Evolutionary conservation across 371 early-diverging fungal genomes (phyloP), one percentile per base, ranked within the genome.

Genomic region (Mortierella sp.): DNA sequence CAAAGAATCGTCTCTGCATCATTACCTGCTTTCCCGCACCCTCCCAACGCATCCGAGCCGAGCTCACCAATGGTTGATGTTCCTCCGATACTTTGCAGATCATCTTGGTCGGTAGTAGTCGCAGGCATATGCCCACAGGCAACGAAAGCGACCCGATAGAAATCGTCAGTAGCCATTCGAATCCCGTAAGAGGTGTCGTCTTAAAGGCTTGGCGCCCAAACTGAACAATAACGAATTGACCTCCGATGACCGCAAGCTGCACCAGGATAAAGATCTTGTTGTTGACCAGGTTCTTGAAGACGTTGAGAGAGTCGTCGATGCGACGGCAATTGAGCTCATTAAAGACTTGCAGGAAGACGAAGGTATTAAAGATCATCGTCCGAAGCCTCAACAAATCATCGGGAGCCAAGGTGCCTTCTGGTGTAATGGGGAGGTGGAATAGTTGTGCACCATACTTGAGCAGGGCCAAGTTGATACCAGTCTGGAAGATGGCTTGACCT

Each of bases 291-390:
- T 89, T 87, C 66, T 83, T 82, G 85, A 98, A 97, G 28, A 95
- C 89, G 81, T 98, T 98, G 69, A 94, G 60, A 26, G 88, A 80
- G 53, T 82, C 82, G 63, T 90, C 92, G 42, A 94, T 89, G 51
- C 90, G 87, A 26, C 93, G 87, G 71, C 92, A 93, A 81, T 93
- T 94, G 82, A 94, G 84, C 69, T 92, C 92, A 79, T 96, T 97
- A 78, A 98, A 97, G n/a, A 98, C 82, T 83, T 98, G 98, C 39
- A 95, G 80, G 78, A 97, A 94, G 39, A 98, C 95, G 84, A 99
- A 99, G 15, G 91, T 80, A 80, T 99, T 99, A 86, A 98, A 99
- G 12, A 98, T 89, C 71, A 97, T 84, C 12, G 96, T 92, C 52
- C 87, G 87, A 57, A 93, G 83, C 19, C 89, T 82, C 8, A 70